Percentiles rank a stretch among this genome's conserved stretches.
Conservation (phyloP, 2,329 filamentous ascomycete species). For the Trichoderma sp. region DNA sequence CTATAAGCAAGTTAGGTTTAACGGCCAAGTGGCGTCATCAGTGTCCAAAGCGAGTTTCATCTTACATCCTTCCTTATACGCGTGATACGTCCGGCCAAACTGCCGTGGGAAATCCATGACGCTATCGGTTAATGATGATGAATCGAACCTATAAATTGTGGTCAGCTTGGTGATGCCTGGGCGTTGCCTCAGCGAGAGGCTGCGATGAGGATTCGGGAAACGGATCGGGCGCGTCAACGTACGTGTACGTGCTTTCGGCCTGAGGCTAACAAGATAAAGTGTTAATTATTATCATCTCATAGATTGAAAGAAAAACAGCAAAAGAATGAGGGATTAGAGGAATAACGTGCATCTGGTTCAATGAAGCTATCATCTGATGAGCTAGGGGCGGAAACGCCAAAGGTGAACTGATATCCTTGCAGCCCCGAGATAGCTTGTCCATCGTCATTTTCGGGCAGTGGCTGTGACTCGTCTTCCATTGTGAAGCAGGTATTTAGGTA, state of each 20-base stretch:
- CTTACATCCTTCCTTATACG: constrained; percentile 47
- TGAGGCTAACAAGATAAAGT: not conserved
- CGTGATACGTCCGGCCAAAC: constrained; percentile 48
- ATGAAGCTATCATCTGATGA: constrained; percentile 33
- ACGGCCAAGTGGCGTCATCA: not conserved
- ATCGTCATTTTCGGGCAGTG: not conserved
- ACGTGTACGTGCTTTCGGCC: not conserved
- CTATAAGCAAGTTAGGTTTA: constrained; percentile 29
- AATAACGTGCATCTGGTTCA: constrained; percentile 34
- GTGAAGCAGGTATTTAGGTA: not conserved
- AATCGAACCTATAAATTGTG: constrained; percentile 31
- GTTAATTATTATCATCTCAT: not conserved
- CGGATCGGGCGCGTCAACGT: not conserved
- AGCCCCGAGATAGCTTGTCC: not conserved
- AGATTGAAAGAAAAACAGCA: not conserved
- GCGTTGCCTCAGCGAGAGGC: not conserved
- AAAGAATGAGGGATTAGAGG: not conserved
- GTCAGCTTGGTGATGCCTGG: constrained; percentile 15
- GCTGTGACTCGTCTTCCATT: constrained; percentile 5
- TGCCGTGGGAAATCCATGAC: constrained; percentile 42
- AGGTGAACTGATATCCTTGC: constrained; percentile 35
- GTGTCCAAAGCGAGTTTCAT: too few species aligned
- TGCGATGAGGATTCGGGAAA: not conserved
- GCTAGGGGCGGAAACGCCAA: constrained; percentile 29
- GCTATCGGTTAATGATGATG: constrained; percentile 41